Base-by-base conservation (phyloP, 148 eudicot species). In the Chenopodium formosanum region DNA sequence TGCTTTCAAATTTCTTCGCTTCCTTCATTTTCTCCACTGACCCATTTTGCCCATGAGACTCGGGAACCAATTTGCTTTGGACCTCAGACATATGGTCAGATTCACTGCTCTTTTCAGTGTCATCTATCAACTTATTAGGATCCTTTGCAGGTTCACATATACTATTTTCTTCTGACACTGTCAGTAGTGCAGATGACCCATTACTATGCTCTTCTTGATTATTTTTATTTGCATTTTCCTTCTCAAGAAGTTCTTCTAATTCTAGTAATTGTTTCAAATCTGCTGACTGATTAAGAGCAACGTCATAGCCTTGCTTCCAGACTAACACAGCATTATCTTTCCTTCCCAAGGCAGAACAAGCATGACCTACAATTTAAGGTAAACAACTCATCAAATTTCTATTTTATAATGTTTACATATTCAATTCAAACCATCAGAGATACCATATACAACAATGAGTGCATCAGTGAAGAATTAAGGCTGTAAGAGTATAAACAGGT, bases 221-320 rank as follows among this genome's bases (percentile, higher is more conserved):
- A 79, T 77, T 74, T 79, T 34, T 84, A 80, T 82, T 88, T 75
- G 84, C 82, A 78, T 87, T 91, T 77, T 87, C 89, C 70, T 53
- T 77, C 74, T 74, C 75, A 69, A 96, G 75, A 83, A 96, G 91
- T 85, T 94, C 98, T 87, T 94, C 97, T 85, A 96, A 84, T 86
- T 96, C 99, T 62, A 96, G 79, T 81, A 96, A 82, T 82, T 90
- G 99, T 86, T 92, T 92, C 79, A 96, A 79, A 90, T 94, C 99
- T 40, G 97, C 76, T 72, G 94, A 88, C 83, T 92, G 94, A 78
- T 75, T 79, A 84, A 92, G 87, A 79, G 98, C 98, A 80, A 86
- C 84, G 64, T 94, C 92, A 85, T 94, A 90, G 31, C 99, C 99
- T 85, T 92, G 91, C 85, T 90, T 92, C 98, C 98, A 96, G 84